Evolutionary conservation across 2,329 filamentous ascomycete species (phyloP).

Genomic region (Pezicula carpinea): DNA sequence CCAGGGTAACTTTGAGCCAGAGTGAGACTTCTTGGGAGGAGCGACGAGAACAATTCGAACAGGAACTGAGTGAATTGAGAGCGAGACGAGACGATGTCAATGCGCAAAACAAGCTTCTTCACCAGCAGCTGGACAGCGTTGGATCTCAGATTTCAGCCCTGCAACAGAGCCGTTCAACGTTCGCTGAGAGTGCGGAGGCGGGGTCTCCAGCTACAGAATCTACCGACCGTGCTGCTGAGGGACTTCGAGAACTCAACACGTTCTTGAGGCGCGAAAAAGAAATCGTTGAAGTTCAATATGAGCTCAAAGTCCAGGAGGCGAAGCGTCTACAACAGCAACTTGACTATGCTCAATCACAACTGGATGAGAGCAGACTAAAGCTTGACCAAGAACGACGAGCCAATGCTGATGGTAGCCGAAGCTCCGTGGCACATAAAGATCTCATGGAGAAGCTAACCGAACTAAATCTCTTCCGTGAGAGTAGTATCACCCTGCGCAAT

Average conservation of each 20-base stretch:
- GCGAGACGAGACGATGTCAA: conserved; percentile 77
- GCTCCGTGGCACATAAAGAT: conserved; percentile 76
- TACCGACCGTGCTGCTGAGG: conserved; percentile 60
- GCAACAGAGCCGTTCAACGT: conserved; percentile 66
- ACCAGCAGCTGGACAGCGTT: conserved; percentile 82
- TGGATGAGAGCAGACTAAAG: conserved; percentile 85
- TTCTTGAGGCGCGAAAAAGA: conserved; percentile 95
- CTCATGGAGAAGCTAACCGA: conserved; percentile 94
- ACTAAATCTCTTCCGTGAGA: conserved; percentile 92
- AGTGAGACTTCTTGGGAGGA: conserved; percentile 88
- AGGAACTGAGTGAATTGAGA: conserved; percentile 75
- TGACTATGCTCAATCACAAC: conserved; percentile 78
- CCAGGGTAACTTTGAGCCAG: conserved; percentile 71
- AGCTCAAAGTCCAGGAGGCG: conserved; percentile 80
- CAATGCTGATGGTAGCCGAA: conserved; percentile 68
- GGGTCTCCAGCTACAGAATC: conserved; percentile 33
- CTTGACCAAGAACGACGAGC: conserved; percentile 83
- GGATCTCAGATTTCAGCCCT: conserved; percentile 73
- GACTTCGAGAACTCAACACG: conserved; percentile 83
- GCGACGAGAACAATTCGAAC: conserved; percentile 73
- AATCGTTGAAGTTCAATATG: conserved; percentile 94
- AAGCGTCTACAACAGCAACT: conserved; percentile 88
- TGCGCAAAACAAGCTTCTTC: conserved; percentile 85
- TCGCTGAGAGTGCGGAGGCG: conserved; percentile 47
- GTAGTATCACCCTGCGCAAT: conserved; percentile 83